Evolutionary conservation across 73 alveolate species (phyloP).

Genomic region (Symbiodinium natans): DNA sequence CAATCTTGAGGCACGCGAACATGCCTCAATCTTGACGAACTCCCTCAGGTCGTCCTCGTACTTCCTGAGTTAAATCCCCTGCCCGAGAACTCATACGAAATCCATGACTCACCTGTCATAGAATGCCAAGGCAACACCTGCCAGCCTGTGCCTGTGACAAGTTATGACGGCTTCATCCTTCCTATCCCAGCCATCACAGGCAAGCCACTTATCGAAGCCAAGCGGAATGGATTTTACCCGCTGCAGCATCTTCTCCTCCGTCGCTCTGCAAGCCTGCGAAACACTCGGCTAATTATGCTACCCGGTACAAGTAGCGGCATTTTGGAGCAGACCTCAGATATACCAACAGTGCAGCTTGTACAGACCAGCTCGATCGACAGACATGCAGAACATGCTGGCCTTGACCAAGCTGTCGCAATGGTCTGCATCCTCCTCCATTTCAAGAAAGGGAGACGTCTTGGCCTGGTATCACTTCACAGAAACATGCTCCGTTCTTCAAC

Average conservation of each 20-base stretch:
- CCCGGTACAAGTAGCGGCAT: background rate
- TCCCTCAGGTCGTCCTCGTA: slow-evolving; percentile 75
- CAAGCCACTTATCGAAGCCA: slow-evolving; percentile 78
- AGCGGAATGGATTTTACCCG: slow-evolving; percentile 54
- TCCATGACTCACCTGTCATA: background rate
- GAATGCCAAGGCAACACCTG: background rate
- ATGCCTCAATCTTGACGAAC: slow-evolving; percentile 43
- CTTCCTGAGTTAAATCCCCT: slow-evolving; percentile 18
- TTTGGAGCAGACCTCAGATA: background rate
- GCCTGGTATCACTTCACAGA: background rate
- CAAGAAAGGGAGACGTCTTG: slow-evolving; percentile 19
- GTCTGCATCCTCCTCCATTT: slow-evolving; percentile 42
- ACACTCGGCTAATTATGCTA: background rate
- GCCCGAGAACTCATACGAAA: background rate
- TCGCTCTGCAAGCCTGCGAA: slow-evolving; percentile 53
- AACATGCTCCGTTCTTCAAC: background rate
- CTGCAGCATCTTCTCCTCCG: slow-evolving; percentile 54
- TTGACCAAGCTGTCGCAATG: slow-evolving; percentile 32
- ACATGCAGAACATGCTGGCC: background rate
- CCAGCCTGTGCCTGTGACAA: too few species aligned
- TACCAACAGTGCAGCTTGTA: too few species aligned
- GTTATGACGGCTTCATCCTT: too few species aligned
- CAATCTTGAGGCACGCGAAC: too few species aligned
- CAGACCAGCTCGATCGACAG: too few species aligned
- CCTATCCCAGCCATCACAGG: background rate